Evolutionary conservation across 192 early-diverging fungal genomes (phyloP).

Genomic region (Lobosporangium transversale): DNA sequence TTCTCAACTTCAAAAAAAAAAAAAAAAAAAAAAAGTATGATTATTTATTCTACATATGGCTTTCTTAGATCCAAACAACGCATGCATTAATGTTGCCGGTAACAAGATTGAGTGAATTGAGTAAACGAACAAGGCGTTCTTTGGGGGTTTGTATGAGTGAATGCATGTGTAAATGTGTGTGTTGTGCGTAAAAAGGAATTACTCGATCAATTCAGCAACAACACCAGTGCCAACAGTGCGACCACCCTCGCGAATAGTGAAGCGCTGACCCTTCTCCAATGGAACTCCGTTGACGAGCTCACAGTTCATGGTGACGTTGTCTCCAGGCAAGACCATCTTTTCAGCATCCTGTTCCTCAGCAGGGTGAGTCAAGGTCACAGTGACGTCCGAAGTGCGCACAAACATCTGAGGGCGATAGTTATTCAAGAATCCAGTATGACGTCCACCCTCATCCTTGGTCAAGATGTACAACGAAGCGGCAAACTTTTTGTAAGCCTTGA

Average conservation of each 20-base stretch:
- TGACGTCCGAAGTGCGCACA: slow-evolving; percentile 95
- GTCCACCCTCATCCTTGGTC: slow-evolving; percentile 97
- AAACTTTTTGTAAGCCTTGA: slow-evolving; percentile 97
- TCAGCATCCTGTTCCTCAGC: slow-evolving; percentile 84
- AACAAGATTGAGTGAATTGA: no score
- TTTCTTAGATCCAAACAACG: no score
- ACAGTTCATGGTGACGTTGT: slow-evolving; percentile 91
- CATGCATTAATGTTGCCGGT: no score
- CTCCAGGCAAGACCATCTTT: slow-evolving; percentile 98
- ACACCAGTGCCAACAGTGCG: slow-evolving; percentile 97
- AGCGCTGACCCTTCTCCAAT: slow-evolving; percentile 93
- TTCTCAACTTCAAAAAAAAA: no score
- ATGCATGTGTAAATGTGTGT: no score
- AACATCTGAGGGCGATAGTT: slow-evolving; percentile 98
- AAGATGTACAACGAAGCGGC: slow-evolving; percentile 92
- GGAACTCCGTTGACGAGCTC: slow-evolving; percentile 86
- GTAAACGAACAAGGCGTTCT: no score
- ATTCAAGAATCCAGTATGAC: slow-evolving; percentile 96
- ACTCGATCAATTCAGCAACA: slow-evolving; percentile 79
- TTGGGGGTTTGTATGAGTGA: no score
- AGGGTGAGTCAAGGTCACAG: slow-evolving; percentile 82
- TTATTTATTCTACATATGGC: no score
- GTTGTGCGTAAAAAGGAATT: no score
- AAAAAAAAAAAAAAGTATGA: no score
- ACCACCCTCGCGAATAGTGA: slow-evolving; percentile 98